Evolutionary conservation across 2,329 filamentous ascomycete species (phyloP).

Genomic region (Trichothecium roseum): DNA sequence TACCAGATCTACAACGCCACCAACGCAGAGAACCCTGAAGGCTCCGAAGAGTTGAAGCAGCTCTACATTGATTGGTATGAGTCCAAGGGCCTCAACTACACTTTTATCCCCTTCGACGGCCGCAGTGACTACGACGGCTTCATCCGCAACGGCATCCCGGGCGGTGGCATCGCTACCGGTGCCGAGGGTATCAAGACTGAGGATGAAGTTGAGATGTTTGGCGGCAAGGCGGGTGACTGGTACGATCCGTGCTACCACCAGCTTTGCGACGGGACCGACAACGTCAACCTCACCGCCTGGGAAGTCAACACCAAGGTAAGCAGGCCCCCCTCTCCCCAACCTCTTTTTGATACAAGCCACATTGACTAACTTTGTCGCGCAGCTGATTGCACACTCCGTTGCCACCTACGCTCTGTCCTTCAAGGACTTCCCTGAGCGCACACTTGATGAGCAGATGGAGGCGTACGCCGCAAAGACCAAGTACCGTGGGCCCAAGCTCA

Average conservation of each 20-base stretch:
- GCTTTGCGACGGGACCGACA: conserved; percentile 47
- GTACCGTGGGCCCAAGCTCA: conserved; percentile 39
- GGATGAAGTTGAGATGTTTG: conserved; percentile 55
- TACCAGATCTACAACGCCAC: conserved; percentile 64
- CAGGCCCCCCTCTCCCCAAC: too few species aligned
- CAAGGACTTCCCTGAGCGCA: conserved; percentile 51
- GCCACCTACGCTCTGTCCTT: conserved; percentile 59
- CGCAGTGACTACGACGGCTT: conserved; percentile 74
- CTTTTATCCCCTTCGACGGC: conserved; percentile 65
- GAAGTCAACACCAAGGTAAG: conserved; percentile 49
- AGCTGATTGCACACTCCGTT: conserved; percentile 63
- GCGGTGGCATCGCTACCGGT: conserved; percentile 67
- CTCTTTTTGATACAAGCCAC: background rate
- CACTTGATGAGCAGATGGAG: conserved; percentile 15
- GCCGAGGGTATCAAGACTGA: conserved; percentile 67
- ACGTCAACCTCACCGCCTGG: conserved; percentile 51
- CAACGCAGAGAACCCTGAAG: conserved; percentile 58
- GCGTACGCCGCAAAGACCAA: conserved; percentile 25
- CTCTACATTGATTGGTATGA: conserved; percentile 60
- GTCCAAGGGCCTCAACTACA: conserved; percentile 51
- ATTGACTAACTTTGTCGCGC: background rate
- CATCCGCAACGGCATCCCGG: conserved; percentile 61
- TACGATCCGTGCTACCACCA: conserved; percentile 53
- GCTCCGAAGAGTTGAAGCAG: conserved; percentile 58
- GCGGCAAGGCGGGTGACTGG: conserved; percentile 54